Evolutionary conservation across 208 protist species (phyloP).

Genomic region (Leishmania gerbilli): DNA sequence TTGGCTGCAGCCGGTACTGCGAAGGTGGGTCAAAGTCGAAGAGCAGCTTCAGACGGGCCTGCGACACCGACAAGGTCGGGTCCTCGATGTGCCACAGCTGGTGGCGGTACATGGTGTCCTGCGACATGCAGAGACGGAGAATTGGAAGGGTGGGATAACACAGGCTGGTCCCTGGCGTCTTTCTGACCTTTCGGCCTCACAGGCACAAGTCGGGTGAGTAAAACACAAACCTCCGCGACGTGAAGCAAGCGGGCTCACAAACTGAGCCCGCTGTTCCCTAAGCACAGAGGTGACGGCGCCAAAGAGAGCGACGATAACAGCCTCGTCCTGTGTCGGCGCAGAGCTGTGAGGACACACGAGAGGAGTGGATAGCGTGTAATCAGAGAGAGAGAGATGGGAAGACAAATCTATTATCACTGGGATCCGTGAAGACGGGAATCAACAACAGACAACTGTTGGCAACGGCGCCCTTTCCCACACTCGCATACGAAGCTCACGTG

Average conservation of each 20-base stretch:
- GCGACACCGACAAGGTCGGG: slow-evolving; percentile 50
- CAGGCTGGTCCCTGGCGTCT: not conserved
- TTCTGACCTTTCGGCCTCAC: not conserved
- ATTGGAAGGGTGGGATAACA: not conserved
- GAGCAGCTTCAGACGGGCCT: slow-evolving; percentile 68
- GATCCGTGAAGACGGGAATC: not conserved
- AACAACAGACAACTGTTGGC: too few species aligned
- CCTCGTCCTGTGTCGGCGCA: not conserved
- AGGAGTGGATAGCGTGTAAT: not conserved
- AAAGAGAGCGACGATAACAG: not conserved
- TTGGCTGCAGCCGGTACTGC: slow-evolving; percentile 52
- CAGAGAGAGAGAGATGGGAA: not conserved
- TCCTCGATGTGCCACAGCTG: slow-evolving; percentile 74
- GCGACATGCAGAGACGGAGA: slow-evolving; percentile 40
- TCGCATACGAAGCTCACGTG: not conserved
- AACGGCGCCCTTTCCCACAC: too few species aligned
- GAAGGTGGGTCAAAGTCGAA: slow-evolving; percentile 74
- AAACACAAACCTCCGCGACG: too few species aligned
- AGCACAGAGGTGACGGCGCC: not conserved
- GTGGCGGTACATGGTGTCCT: slow-evolving; percentile 68
- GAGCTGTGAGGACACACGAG: not conserved
- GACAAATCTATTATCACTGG: not conserved
- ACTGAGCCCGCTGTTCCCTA: not conserved
- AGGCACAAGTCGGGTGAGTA: not conserved
- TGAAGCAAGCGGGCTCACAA: not conserved